Conservation (phyloP, 768 basidiomycete genomes). For the Punctularia strigosozonata region DNA sequence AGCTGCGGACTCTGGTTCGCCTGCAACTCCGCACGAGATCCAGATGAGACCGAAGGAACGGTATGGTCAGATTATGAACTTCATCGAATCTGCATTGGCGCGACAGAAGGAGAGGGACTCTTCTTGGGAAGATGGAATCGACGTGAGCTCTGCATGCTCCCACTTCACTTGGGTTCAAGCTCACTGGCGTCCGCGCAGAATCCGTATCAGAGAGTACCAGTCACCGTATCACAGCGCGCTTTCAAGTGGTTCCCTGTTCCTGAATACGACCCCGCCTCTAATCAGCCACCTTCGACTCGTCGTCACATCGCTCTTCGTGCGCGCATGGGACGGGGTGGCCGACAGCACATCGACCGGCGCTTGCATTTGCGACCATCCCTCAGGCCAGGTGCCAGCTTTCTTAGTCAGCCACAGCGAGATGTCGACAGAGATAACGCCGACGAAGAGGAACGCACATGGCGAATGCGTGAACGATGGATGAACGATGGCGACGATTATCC, state of each 20-base stretch:
- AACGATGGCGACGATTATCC: constrained; percentile 59
- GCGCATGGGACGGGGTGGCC: constrained; percentile 76
- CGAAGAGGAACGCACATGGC: constrained; percentile 28
- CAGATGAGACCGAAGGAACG: constrained; percentile 59
- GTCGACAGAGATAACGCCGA: constrained; percentile 15
- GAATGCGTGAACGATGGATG: constrained; percentile 49
- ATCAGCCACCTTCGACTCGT: constrained; percentile 18
- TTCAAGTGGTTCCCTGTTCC: constrained; percentile 50
- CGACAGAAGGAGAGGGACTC: constrained; percentile 59
- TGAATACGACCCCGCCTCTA: constrained; percentile 14
- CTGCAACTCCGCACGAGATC: constrained; percentile 33
- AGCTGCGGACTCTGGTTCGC: constrained; percentile 35
- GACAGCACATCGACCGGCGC: constrained; percentile 66
- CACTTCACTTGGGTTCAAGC: not conserved
- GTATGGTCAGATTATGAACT: constrained; percentile 40
- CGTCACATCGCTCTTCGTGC: constrained; percentile 46
- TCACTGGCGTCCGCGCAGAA: constrained; percentile 28
- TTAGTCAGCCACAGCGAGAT: too few relatives aligned
- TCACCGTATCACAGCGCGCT: constrained; percentile 47
- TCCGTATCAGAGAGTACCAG: constrained; percentile 54
- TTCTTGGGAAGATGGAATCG: constrained; percentile 80
- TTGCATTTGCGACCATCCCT: constrained; percentile 13
- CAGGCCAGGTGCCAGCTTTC: too few relatives aligned
- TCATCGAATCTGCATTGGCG: constrained; percentile 49
- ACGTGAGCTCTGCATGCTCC: constrained; percentile 34